Base-by-base conservation (phyloP, 2,329 filamentous ascomycete species). In the Tricladium varicosporioides region DNA sequence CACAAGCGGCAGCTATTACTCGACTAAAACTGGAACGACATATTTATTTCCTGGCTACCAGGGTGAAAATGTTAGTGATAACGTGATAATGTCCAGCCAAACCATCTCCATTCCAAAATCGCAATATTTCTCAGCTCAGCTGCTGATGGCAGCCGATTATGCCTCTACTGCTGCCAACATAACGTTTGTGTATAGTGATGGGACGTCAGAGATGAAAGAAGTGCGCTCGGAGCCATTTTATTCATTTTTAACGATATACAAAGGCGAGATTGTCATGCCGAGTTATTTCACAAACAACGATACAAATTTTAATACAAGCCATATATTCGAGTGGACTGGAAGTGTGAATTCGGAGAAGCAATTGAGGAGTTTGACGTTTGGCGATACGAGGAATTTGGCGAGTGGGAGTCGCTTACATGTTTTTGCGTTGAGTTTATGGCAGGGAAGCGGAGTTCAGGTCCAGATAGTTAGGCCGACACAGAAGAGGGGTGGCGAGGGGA, bases 241-340 rank as follows among this genome's bases (percentile, higher is more conserved):
- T 65, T 74, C 70, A 49, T 77, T 73, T 63, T 64, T 78, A 51
- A 74, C 75, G 9, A 73, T 79, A 59, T 74, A 76, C 51, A 72
- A 73, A 13, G 78, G 78, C 46, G 75, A 78, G 53, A 70, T 80
- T 54, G 70, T 77, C 19, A 74, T 74, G 52, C 75, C 76, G 0
- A 70, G 65, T 53, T 73, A 74, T 45, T 78, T 71, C 62, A 78
- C 75, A 0, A 36, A 62, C 2, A 70, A 72, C 43, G 70, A 71
- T 19, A 74, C 71, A 3, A 75, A 77, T 62, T 73, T 71, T 60
- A 78, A 78, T 60, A 71, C 69, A 2, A 71, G 72, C 4, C 73
- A 77, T 60, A 75, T 80, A 16, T 80, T 76, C 50, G 76, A 80
- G 65, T 72, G 72, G 40, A 74, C 74, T 1, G 72, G 71, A 0